These are phyloP conservation scores for Chlorella sorokiniana DNA, from an alignment of 139 green algal genomes.

Conservation along the genomic window DNA sequence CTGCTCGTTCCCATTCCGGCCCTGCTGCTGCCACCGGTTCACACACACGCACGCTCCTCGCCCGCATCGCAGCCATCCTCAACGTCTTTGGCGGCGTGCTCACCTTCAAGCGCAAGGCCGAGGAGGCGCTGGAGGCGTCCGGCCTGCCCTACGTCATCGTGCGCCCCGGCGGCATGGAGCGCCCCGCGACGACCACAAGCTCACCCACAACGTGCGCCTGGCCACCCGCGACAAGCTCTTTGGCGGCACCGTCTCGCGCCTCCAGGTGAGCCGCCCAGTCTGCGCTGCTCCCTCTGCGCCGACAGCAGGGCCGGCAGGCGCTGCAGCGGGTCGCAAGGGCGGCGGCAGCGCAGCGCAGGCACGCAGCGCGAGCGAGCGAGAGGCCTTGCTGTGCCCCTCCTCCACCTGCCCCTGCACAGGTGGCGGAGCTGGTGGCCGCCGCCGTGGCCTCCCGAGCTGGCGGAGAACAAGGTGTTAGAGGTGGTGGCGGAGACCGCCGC, in stretches of 20 bases:
- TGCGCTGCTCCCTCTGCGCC: too few relatives aligned
- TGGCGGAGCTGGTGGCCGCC: constrained; percentile 85
- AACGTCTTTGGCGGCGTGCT: constrained; percentile 93
- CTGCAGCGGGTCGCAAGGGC: neutral
- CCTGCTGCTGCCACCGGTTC: neutral
- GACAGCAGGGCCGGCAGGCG: neutral
- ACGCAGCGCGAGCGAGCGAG: too few relatives aligned
- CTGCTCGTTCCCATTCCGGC: neutral
- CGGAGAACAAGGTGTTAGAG: constrained; percentile 88
- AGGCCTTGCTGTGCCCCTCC: too few relatives aligned
- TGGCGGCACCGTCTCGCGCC: constrained; percentile 81
- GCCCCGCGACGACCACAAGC: constrained; percentile 87
- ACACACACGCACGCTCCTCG: too few relatives aligned
- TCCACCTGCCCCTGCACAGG: neutral
- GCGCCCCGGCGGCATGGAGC: constrained; percentile 90
- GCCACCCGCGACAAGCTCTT: constrained; percentile 72
- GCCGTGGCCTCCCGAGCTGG: constrained; percentile 55
- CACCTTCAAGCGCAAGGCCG: constrained; percentile 82
- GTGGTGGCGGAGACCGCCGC: constrained; percentile 78
- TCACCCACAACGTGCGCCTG: constrained; percentile 87
- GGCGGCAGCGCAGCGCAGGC: too few relatives aligned
- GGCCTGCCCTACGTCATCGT: constrained; percentile 91
- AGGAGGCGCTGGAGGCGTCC: constrained; percentile 79
- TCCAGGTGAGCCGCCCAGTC: constrained; percentile 73
- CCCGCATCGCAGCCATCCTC: constrained; percentile 54